Evolutionary conservation across 1,139 yeast genomes (phyloP).

Genomic region (Yamadazyma oceani): DNA sequence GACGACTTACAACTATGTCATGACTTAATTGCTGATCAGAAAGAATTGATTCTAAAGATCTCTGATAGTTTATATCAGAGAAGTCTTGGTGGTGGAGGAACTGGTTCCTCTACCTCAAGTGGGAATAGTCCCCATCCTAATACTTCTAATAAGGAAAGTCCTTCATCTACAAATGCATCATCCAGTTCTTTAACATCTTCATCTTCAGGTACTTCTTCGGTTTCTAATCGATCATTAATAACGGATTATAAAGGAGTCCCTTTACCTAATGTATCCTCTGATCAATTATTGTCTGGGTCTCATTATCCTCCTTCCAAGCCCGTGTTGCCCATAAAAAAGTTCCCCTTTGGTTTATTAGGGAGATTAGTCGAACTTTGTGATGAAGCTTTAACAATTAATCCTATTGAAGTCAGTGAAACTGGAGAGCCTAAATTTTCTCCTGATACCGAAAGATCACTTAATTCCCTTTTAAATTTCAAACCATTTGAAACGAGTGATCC

Average conservation of each 20-base stretch:
- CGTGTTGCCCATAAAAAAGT: constrained; percentile 36
- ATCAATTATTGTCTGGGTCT: constrained; percentile 22
- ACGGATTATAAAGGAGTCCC: constrained; percentile 63
- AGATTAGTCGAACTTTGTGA: constrained; percentile 69
- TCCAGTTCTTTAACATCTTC: constrained; percentile 12
- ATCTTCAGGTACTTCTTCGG: constrained; percentile 15
- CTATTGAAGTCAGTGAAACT: constrained; percentile 36
- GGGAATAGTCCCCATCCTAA: too few species aligned
- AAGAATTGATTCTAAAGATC: constrained; percentile 48
- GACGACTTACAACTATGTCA: constrained; percentile 78
- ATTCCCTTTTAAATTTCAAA: constrained; percentile 52
- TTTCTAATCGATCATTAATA: constrained; percentile 16
- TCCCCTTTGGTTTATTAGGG: constrained; percentile 70
- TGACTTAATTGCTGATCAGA: constrained; percentile 75
- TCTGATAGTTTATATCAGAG: constrained; percentile 38
- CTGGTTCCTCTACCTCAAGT: too few species aligned
- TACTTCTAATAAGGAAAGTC: too few species aligned
- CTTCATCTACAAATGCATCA: constrained; percentile 5
- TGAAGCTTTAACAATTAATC: constrained; percentile 71
- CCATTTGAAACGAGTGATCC: constrained; percentile 62
- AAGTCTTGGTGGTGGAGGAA: constrained; percentile 2
- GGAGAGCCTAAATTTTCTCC: constrained; percentile 59
- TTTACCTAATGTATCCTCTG: constrained; percentile 34
- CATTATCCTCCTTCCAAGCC: constrained; percentile 29
- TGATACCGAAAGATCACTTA: constrained; percentile 64